Conservation (phyloP, 352 stramenopile genomes). For the Phytophthora idaei region DNA sequence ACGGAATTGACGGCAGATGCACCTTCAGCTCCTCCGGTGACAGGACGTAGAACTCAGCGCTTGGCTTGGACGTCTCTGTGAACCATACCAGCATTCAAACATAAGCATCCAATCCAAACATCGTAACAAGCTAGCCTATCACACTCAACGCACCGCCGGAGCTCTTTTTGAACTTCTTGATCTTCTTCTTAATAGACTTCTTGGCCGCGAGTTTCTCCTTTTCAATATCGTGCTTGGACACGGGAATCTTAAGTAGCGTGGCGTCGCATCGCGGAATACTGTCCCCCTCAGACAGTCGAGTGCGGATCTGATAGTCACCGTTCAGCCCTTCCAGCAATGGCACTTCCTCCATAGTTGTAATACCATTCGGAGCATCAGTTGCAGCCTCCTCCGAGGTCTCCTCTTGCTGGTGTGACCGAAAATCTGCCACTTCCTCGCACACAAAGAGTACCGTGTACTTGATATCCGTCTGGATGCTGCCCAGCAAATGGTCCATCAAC, state of each 20-base stretch:
- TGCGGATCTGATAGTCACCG: conserved; percentile 49
- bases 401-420: conserved; percentile 26
- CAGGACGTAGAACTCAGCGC: conserved; percentile 83
- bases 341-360: conserved; percentile 8
- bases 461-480: conserved; percentile 57
- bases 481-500: conserved; percentile 69
- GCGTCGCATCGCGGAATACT: conserved; percentile 79
- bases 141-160: conserved; percentile 41
- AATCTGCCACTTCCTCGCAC: conserved; percentile 72
- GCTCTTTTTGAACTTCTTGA: conserved; percentile 88
- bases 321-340: conserved; percentile 47
- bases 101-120: conserved; percentile 7
- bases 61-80: conserved; percentile 50
- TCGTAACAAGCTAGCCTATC: neutral
- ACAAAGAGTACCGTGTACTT: conserved; percentile 73
- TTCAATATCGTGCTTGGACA: conserved; percentile 78
- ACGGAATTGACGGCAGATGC: conserved; percentile 62
- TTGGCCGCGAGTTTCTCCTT: conserved; percentile 78
- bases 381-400: conserved; percentile 7
- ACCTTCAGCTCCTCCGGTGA: conserved; percentile 58
- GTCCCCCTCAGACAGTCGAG: conserved; percentile 71
- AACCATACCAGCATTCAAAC: conserved; percentile 2
- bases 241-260: conserved; percentile 67
- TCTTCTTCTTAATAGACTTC: conserved; percentile 87
- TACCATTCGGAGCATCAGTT: neutral